phyloP scores from a whole-genome alignment of 495 filamentous ascomycete species.

The Margaritispora aquatica region DNA sequence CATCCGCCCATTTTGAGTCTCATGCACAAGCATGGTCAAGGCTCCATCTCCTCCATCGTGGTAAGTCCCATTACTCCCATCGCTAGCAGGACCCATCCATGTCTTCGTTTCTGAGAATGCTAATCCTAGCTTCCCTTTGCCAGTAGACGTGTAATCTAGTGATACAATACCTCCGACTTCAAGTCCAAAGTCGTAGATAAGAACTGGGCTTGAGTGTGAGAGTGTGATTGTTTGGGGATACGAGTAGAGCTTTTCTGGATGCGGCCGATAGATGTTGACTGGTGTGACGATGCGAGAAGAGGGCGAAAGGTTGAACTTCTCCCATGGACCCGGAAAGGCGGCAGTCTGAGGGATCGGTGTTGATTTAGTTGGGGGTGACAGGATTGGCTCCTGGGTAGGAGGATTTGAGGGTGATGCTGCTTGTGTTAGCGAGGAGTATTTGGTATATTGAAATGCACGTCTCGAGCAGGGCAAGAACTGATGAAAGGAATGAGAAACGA shows the following conservation, averaged over 20 bases:
- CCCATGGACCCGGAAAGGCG: conserved; percentile 5
- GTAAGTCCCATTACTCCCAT: conserved; percentile 1
- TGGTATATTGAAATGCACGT: not conserved
- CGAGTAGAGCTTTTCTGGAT: not conserved
- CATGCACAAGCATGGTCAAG: not conserved
- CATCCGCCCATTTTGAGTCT: not conserved
- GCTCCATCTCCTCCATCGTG: not conserved
- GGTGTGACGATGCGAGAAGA: not conserved
- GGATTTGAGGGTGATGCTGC: not conserved
- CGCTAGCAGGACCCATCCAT: not conserved
- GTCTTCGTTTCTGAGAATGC: not conserved
- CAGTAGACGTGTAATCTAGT: not conserved
- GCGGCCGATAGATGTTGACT: not conserved
- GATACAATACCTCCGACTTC: conserved; percentile 4
- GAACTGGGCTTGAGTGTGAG: not conserved
- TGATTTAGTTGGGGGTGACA: not conserved
- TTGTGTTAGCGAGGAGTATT: not conserved
- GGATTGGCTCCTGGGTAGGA: not conserved
- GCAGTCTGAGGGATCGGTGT: too few relatives aligned
- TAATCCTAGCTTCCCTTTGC: not conserved
- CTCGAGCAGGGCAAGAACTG: not conserved
- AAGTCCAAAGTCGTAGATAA: conserved; percentile 3
- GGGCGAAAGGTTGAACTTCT: not conserved
- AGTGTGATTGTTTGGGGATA: not conserved
- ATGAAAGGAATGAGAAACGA: too few relatives aligned